Conservation (phyloP, 768 basidiomycete genomes). For the Lyophyllum atratum region DNA sequence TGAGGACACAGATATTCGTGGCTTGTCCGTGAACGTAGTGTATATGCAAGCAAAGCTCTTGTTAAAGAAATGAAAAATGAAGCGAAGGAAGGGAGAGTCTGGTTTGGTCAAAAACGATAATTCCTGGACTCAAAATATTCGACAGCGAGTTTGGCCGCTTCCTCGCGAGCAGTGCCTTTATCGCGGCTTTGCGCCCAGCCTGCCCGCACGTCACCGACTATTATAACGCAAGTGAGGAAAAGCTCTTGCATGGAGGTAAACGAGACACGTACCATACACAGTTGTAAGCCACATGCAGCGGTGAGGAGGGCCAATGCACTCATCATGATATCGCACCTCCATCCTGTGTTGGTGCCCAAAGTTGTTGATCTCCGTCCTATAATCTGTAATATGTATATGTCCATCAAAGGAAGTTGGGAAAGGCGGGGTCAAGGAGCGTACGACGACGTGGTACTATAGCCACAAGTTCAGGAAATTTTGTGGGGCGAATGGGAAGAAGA, state of each 20-base stretch:
- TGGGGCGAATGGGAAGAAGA: neutral
- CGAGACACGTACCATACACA: constrained; percentile 3
- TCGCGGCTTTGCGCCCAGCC: neutral
- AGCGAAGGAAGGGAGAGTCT: too few species aligned
- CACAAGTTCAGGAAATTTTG: neutral
- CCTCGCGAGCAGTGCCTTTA: constrained; percentile 4
- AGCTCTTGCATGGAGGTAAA: too few species aligned
- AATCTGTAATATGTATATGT: neutral
- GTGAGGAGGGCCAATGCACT: constrained; percentile 4
- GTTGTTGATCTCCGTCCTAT: constrained; percentile 10
- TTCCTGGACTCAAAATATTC: neutral
- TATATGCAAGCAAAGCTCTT: too few species aligned
- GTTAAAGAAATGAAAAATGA: neutral
- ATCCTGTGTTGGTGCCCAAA: neutral
- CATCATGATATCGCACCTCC: neutral
- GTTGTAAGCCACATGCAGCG: constrained; percentile 3
- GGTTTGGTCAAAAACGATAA: neutral
- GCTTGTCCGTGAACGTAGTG: too few species aligned
- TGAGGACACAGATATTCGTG: too few species aligned
- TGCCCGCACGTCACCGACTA: neutral
- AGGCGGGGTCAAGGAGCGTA: neutral
- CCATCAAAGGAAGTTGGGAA: neutral
- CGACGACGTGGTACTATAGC: neutral
- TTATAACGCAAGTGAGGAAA: neutral
- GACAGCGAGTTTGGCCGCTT: neutral